Evolutionary conservation across 495 filamentous ascomycete genomes (phyloP).

Genomic region (Tuber magnatum): DNA sequence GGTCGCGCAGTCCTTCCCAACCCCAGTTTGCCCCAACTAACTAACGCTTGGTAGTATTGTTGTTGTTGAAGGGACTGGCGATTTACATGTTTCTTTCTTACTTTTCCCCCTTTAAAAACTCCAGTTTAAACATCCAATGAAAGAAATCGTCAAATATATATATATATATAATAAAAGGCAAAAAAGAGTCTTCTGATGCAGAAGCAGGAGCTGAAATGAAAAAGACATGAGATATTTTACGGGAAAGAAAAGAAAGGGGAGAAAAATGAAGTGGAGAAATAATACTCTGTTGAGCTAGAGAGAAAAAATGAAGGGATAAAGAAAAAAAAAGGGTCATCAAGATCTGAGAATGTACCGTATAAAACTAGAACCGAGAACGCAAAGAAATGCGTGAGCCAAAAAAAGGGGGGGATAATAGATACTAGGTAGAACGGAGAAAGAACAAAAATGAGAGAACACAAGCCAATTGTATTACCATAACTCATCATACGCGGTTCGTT

Average conservation of each 20-base stretch:
- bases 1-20: background rate
- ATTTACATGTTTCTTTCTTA: slow-evolving; percentile 1
- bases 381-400: background rate
- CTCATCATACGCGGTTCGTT: slow-evolving; percentile 3
- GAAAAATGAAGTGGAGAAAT: background rate
- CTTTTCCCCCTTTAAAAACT: background rate
- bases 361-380: background rate
- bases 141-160: slow-evolving; percentile 13
- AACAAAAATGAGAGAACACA: slow-evolving; percentile 1
- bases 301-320: background rate
- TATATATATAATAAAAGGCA: background rate
- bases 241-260: slow-evolving; percentile 22
- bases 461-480: slow-evolving; percentile 3
- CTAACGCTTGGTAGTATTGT: background rate
- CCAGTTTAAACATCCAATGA: slow-evolving; percentile 6
- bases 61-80: background rate
- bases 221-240: background rate
- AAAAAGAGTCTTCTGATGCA: background rate
- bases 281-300: background rate
- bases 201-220: background rate
- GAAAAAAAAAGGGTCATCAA: background rate
- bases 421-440: background rate
- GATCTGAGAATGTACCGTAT: slow-evolving; percentile 5
- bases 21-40: background rate
- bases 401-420: slow-evolving; percentile 6